A percentile compares a stretch with the other conserved stretches of the same genome.
These are phyloP conservation scores for Beauveria medogensis DNA, from an alignment of 2,329 filamentous ascomycete genomes.

Conservation along the genomic window DNA sequence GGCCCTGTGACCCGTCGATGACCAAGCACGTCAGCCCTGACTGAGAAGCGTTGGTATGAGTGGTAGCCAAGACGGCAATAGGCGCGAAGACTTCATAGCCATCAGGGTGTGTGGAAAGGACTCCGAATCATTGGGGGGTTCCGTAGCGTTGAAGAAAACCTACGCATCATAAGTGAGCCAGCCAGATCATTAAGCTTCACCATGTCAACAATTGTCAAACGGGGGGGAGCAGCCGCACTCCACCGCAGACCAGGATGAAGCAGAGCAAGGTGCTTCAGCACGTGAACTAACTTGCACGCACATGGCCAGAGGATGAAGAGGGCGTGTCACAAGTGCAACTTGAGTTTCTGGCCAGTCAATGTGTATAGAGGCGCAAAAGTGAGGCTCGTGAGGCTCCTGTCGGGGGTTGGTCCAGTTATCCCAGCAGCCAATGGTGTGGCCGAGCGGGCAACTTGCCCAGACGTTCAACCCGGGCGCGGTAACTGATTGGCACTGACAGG, in stretches of 20 bases:
- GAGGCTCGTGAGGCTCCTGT: not conserved
- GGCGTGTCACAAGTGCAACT: not conserved
- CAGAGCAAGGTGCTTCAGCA: not conserved
- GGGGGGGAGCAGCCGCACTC: not conserved
- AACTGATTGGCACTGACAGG: not conserved
- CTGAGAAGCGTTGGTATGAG: not conserved
- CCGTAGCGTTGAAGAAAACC: not conserved
- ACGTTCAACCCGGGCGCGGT: not conserved
- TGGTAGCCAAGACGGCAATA: not conserved
- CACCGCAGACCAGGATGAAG: not conserved
- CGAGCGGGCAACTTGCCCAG: not conserved
- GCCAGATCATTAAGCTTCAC: not conserved
- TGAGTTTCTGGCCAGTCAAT: not conserved
- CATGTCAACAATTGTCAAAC: not conserved
- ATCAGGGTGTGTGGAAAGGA: not conserved
- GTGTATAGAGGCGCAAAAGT: not conserved
- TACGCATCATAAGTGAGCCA: not conserved
- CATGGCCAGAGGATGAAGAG: not conserved
- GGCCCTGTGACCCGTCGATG: not conserved
- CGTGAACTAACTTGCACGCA: slow-evolving; percentile 2
- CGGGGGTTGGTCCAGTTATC: not conserved
- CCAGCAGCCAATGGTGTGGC: not conserved
- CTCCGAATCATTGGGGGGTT: not conserved
- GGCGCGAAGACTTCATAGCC: not conserved
- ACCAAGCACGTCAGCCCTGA: not conserved